These are phyloP conservation scores for Didymella sp. DNA, from an alignment of 2,329 filamentous ascomycete species.

Conservation along the genomic window DNA sequence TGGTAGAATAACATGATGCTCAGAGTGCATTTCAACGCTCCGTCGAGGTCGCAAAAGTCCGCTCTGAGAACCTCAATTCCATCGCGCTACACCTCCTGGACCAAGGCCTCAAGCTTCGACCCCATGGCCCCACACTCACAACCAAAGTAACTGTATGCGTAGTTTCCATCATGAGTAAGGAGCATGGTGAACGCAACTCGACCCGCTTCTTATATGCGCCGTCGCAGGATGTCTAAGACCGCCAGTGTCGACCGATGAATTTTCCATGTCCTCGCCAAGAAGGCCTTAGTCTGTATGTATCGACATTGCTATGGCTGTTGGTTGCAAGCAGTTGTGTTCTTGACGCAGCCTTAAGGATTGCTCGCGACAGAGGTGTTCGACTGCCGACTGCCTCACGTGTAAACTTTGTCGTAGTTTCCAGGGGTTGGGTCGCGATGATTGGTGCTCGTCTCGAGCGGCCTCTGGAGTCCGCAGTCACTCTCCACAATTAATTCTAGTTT, in stretches of 20 bases:
- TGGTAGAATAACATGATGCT: conserved; percentile 3
- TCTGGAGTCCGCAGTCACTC: neutral
- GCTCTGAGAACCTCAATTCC: conserved; percentile 28
- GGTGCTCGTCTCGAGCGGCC: conserved; percentile 15
- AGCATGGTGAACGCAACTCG: conserved; percentile 54
- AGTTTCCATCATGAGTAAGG: conserved; percentile 56
- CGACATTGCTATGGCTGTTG: neutral
- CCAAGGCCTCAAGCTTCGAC: conserved; percentile 44
- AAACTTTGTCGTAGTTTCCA: neutral
- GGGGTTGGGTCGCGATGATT: neutral
- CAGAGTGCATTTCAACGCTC: conserved; percentile 18
- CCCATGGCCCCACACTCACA: conserved; percentile 58
- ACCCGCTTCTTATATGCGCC: conserved; percentile 61
- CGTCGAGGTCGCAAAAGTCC: conserved; percentile 23
- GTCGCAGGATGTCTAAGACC: conserved; percentile 61
- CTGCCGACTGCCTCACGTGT: neutral
- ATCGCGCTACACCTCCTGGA: conserved; percentile 47
- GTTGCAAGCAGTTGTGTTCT: neutral
- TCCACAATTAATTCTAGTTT: neutral
- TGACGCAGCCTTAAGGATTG: conserved; percentile 1
- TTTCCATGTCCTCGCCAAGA: conserved; percentile 80
- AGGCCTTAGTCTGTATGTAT: conserved; percentile 37
- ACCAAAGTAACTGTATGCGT: conserved; percentile 63
- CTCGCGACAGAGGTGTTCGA: conserved; percentile 5
- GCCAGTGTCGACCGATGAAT: conserved; percentile 77